These are phyloP conservation scores for Isatis tinctoria DNA, from an alignment of 345 rosid genomes.

Conservation along the genomic window DNA sequence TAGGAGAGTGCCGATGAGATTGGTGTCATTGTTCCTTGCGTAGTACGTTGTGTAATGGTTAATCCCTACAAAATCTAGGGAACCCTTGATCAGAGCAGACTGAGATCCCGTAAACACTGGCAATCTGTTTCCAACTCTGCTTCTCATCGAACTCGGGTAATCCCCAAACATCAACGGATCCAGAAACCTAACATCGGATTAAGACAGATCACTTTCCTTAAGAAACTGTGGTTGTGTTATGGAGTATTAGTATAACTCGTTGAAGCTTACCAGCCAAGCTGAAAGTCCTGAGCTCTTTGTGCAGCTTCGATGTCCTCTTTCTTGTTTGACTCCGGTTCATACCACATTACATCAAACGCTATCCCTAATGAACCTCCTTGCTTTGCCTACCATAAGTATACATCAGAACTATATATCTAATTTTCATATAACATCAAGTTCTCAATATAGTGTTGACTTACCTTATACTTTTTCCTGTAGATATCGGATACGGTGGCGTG, in stretches of 20 bases:
- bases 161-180: slow-evolving; percentile 87
- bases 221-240: not conserved
- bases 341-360: slow-evolving; percentile 85
- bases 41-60: slow-evolving; percentile 92
- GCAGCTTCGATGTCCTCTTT: slow-evolving; percentile 68
- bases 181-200: slow-evolving; percentile 52
- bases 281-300: slow-evolving; percentile 95
- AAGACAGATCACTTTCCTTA: not conserved
- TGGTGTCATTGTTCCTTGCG: slow-evolving; percentile 40
- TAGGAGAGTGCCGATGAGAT: slow-evolving; percentile 39
- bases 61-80: slow-evolving; percentile 87
- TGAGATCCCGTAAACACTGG: slow-evolving; percentile 63
- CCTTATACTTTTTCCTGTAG: slow-evolving; percentile 76
- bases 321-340: slow-evolving; percentile 52
- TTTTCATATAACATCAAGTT: not conserved
- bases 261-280: slow-evolving; percentile 69
- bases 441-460: not conserved
- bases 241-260: not conserved
- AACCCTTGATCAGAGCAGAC: slow-evolving; percentile 63
- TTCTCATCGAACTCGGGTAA: slow-evolving; percentile 84
- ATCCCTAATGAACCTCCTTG: slow-evolving; percentile 77
- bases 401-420: not conserved
- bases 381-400: slow-evolving; percentile 38
- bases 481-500: slow-evolving; percentile 61
- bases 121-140: slow-evolving; percentile 65